Evolutionary conservation across 1,139 yeast species (phyloP).

Genomic region (Lodderomyces beijingensis): DNA sequence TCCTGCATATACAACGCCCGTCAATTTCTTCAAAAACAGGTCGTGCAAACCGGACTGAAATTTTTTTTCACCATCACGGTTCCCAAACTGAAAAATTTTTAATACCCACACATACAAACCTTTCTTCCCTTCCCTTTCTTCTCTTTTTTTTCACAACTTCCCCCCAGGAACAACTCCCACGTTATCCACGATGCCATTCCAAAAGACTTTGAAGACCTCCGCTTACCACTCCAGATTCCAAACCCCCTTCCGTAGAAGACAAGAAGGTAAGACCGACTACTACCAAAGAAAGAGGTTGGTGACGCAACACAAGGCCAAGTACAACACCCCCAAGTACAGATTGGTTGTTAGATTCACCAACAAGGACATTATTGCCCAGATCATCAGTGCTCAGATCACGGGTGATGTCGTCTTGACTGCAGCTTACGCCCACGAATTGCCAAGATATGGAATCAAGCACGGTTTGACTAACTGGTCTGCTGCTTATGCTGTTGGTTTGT

Average conservation of each 20-base stretch:
- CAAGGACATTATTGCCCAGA: constrained; percentile 98
- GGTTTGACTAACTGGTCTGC: constrained; percentile 99
- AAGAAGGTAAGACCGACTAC: constrained; percentile 99
- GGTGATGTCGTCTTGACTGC: constrained; percentile 96
- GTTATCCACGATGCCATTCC: constrained; percentile 66
- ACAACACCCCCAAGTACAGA: constrained; percentile 99
- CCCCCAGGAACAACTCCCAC: background rate
- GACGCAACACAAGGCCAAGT: constrained; percentile 99
- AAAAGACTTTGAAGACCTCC: constrained; percentile 67
- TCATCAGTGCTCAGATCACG: constrained; percentile 91
- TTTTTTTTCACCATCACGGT: background rate
- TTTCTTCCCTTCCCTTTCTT: background rate
- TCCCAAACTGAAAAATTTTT: constrained; percentile 2
- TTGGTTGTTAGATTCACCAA: constrained; percentile 99
- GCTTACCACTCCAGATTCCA: constrained; percentile 99
- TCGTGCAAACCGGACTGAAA: constrained; percentile 1
- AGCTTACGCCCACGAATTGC: constrained; percentile 99
- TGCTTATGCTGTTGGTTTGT: constrained; percentile 98
- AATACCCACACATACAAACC: background rate
- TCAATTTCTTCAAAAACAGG: no score
- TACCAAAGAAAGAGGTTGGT: constrained; percentile 99
- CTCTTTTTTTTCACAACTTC: constrained; percentile 1
- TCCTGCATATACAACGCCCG: no score
- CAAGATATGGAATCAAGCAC: constrained; percentile 95
- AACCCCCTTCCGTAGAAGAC: constrained; percentile 99